Base-by-base conservation (phyloP, 768 basidiomycete genomes). In the Psilocybe subaeruginosa region DNA sequence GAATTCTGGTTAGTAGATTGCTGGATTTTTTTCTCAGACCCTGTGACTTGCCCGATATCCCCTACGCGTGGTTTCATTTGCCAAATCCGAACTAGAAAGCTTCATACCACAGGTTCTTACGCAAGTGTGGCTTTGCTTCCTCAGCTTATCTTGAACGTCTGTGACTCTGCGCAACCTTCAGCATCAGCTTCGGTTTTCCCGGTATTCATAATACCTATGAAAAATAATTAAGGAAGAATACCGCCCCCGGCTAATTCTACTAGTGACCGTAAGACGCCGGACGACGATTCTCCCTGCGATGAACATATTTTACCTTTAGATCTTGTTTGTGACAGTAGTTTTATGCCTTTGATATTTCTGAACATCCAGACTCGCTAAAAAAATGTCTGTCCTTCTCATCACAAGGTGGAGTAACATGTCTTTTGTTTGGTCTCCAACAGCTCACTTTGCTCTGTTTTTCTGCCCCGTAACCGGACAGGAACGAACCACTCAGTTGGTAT, bases 261-360 rank as follows among this genome's bases (percentile, higher is more conserved):
- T 60, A 65, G 55, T 62, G 35, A 31, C 58, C 55, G 49, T 55
- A 67, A 67, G 63, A 64, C 55, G 58, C 63, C 65, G 62, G 65
- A 51, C 57, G 58, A 48, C 49, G 16, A 53, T 65, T 58, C 53
- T 52, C 50, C 35, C 50, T 58, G 52, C 55, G 55, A 63, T 58
- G 58, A 62, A 62, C 54, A 64, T 52, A 61, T 56, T 61, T 59
- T 58, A n/a, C 41, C 56, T 61, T 66, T 59, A 46, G 23, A 46
- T 54, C 46, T 47, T 50, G 48, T 43, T 55, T 30, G 41, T 60
- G 52, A 35, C 55, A 63, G 58, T 48, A 58, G 46, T 41, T n/a
- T 27, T 5, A 12, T 9, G 33, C 3, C 4, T 23, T 23, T 23
- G 23, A 23, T 23, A 23, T 23, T 23, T 23, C 23, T 23, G 23